Conservation (phyloP, 2,329 filamentous ascomycete species). For the Leptographium galeiforme region DNA sequence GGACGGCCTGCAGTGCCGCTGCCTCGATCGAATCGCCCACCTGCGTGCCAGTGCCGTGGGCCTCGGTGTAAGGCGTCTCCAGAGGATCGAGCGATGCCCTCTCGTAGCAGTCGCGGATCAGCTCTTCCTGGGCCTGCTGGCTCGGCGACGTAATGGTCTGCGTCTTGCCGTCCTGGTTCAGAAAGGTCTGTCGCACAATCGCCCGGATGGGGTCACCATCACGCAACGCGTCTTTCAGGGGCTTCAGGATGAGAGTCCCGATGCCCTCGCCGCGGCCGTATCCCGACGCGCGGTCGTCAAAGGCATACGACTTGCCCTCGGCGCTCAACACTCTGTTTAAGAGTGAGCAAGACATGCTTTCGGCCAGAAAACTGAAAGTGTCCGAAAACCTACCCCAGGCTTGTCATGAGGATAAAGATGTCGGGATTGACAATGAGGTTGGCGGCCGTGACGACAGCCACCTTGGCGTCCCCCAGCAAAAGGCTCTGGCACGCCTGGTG, state of each 20-base stretch:
- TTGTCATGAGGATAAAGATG: neutral
- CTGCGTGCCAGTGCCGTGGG: slow-evolving; percentile 24
- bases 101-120: slow-evolving; percentile 9
- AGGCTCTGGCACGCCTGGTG: slow-evolving; percentile 22
- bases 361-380: neutral
- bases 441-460: neutral
- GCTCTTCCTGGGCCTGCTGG: slow-evolving; percentile 14
- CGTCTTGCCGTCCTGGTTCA: slow-evolving; percentile 11
- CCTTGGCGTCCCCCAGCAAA: slow-evolving; percentile 7
- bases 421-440: slow-evolving; percentile 4
- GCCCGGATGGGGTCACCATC: slow-evolving; percentile 21
- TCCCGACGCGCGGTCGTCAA: slow-evolving; percentile 29
- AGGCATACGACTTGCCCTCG: slow-evolving; percentile 16
- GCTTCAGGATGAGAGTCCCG: slow-evolving; percentile 29
- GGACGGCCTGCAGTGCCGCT: slow-evolving; percentile 18
- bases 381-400: neutral
- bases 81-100: slow-evolving; percentile 7
- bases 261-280: slow-evolving; percentile 37
- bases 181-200: slow-evolving; percentile 16
- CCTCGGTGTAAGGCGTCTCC: slow-evolving; percentile 22
- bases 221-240: slow-evolving; percentile 21
- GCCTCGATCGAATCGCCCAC: slow-evolving; percentile 21
- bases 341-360: neutral
- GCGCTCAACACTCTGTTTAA: slow-evolving; percentile 15
- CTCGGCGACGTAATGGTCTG: slow-evolving; percentile 10